Conservation (phyloP, 352 stramenopile species). For the Pythium brachiatum region DNA sequence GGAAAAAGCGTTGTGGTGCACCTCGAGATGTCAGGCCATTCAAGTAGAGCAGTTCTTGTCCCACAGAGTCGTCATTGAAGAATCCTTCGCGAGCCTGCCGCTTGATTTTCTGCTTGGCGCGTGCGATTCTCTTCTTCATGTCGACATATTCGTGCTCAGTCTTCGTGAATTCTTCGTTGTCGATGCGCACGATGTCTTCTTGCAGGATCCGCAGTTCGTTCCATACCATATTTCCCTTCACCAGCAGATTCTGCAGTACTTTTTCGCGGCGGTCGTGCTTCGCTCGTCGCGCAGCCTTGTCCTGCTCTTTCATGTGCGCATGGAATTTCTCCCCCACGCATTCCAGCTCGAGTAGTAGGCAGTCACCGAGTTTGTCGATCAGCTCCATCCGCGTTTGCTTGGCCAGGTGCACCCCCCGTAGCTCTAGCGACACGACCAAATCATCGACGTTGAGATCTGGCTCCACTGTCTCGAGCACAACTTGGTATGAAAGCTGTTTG, state of each 20-base stretch:
- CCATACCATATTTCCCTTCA: constrained; percentile 45
- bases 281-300: constrained; percentile 44
- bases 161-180: constrained; percentile 36
- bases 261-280: constrained; percentile 52
- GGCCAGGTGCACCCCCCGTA: constrained; percentile 55
- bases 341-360: constrained; percentile 61
- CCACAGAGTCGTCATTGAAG: neutral
- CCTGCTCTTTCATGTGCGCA: constrained; percentile 64
- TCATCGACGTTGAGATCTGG: constrained; percentile 66
- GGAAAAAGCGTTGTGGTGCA: constrained; percentile 35
- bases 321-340: constrained; percentile 65
- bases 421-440: constrained; percentile 53
- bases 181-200: constrained; percentile 39
- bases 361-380: constrained; percentile 54
- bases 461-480: constrained; percentile 59
- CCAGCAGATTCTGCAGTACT: constrained; percentile 30
- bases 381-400: constrained; percentile 60
- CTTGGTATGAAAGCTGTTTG: constrained; percentile 25
- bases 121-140: constrained; percentile 57
- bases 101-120: constrained; percentile 53
- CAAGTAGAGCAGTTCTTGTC: constrained; percentile 27
- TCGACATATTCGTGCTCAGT: constrained; percentile 47
- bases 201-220: constrained; percentile 44
- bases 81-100: constrained; percentile 55
- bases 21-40: constrained; percentile 61